A percentile compares a stretch with the other conserved stretches of the same genome.
Conservation (phyloP, 2,329 filamentous ascomycete genomes). For the Aspergillus sp. region DNA sequence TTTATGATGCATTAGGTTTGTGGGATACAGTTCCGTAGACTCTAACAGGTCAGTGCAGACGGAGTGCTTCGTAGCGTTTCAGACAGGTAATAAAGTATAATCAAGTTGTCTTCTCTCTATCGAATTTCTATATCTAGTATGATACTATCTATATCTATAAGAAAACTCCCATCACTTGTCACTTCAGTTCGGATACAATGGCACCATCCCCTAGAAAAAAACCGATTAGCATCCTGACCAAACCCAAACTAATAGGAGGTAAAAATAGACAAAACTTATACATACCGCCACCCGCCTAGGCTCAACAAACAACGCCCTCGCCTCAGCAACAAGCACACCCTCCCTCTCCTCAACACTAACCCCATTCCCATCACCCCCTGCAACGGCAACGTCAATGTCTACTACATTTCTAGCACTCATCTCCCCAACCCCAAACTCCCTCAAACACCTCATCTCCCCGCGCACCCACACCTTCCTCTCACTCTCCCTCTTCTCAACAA, state of each 20-base stretch:
- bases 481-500: neutral
- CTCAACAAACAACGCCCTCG: neutral
- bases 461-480: neutral
- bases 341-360: neutral
- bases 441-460: slow-evolving; percentile 2
- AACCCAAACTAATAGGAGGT: neutral
- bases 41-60: neutral
- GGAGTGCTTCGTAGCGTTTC: neutral
- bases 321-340: neutral
- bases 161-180: neutral
- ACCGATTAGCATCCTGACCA: neutral
- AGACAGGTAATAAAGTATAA: neutral
- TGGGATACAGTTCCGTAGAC: neutral
- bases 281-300: neutral
- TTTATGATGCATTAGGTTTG: neutral
- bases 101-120: too few species aligned
- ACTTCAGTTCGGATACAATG: neutral
- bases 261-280: neutral
- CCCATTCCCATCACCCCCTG: neutral
- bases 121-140: neutral
- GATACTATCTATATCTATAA: neutral
- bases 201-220: neutral
- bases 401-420: neutral
- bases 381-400: neutral
- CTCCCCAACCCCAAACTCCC: neutral